phyloP scores from a whole-genome alignment of 2,329 filamentous ascomycete species.

The Sporothrix brasiliensis region DNA sequence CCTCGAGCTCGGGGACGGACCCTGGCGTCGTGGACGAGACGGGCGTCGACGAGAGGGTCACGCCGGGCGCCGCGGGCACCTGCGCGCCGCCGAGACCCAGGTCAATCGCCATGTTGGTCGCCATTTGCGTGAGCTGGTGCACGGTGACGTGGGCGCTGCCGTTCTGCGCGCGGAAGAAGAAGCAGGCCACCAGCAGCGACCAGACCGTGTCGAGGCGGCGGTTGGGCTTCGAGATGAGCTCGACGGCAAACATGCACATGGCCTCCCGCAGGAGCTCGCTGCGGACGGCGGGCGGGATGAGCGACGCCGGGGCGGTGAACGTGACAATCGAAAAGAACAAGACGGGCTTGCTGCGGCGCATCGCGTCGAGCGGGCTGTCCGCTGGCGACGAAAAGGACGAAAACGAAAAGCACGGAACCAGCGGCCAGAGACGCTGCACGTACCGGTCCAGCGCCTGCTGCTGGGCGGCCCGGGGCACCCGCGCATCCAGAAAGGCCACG shows the following conservation, averaged over 20 bases:
- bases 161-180: constrained; percentile 21
- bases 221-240: constrained; percentile 21
- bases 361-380: not conserved
- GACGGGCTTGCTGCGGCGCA: constrained; percentile 13
- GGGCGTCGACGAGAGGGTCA: not conserved
- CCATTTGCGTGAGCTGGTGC: constrained; percentile 26
- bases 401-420: not conserved
- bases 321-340: constrained; percentile 20
- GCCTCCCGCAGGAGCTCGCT: constrained; percentile 4
- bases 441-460: constrained; percentile 16
- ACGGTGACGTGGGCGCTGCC: constrained; percentile 21
- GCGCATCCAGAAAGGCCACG: constrained; percentile 21
- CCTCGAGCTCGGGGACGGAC: constrained; percentile 8
- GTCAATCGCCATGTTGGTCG: constrained; percentile 11
- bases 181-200: constrained; percentile 20
- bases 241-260: constrained; percentile 26
- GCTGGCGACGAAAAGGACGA: not conserved
- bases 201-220: constrained; percentile 18
- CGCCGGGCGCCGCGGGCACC: not conserved
- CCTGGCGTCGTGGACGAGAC: not conserved
- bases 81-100: constrained; percentile 1
- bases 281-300: not conserved
- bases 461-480: not conserved
- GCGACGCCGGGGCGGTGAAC: not conserved
- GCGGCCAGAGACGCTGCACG: not conserved